Percentiles rank a stretch among this genome's conserved stretches.
These are phyloP conservation scores for Penicillium nordicum DNA, from an alignment of 2,329 filamentous ascomycete species.

Conservation along the genomic window DNA sequence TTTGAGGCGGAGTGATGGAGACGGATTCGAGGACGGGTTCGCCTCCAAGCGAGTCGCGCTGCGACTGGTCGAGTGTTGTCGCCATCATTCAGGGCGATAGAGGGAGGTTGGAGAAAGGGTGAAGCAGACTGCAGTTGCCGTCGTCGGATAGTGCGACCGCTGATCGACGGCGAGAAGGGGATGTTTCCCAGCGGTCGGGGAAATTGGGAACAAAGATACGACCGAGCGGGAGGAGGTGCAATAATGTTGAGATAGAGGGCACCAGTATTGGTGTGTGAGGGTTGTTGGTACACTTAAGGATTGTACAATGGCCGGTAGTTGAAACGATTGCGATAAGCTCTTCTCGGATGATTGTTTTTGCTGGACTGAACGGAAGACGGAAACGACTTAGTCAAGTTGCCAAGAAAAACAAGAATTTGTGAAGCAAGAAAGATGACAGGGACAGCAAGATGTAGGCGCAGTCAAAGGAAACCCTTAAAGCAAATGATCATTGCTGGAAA, in stretches of 20 bases:
- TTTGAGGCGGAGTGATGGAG: conserved; percentile 44
- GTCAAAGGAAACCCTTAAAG: neutral
- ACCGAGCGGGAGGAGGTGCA: conserved; percentile 2
- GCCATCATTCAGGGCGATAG: conserved; percentile 32
- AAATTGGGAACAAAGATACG: conserved; percentile 8
- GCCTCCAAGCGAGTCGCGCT: conserved; percentile 25
- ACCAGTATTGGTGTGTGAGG: conserved; percentile 9
- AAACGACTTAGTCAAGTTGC: conserved; percentile 13
- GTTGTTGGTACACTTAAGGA: neutral
- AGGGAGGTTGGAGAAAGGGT: conserved; percentile 8
- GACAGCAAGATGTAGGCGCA: conserved; percentile 8
- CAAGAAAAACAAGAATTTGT: conserved; percentile 11
- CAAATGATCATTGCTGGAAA: conserved; percentile 6
- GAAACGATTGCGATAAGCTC: conserved; percentile 21
- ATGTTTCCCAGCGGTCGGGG: conserved; percentile 44
- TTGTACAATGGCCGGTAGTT: conserved; percentile 10
- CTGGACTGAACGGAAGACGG: conserved; percentile 7
- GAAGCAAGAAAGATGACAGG: neutral
- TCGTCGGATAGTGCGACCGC: conserved; percentile 43
- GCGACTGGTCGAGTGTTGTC: conserved; percentile 32
- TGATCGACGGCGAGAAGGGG: conserved; percentile 40
- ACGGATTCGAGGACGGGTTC: conserved; percentile 27
- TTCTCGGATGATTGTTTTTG: conserved; percentile 20
- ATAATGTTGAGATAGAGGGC: conserved; percentile 5
- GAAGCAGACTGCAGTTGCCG: conserved; percentile 27